Evolutionary conservation across 1,139 yeast genomes (phyloP), one percentile per base, ranked within the genome.

Genomic region (Nakaseomyces kungkrabaensis): DNA sequence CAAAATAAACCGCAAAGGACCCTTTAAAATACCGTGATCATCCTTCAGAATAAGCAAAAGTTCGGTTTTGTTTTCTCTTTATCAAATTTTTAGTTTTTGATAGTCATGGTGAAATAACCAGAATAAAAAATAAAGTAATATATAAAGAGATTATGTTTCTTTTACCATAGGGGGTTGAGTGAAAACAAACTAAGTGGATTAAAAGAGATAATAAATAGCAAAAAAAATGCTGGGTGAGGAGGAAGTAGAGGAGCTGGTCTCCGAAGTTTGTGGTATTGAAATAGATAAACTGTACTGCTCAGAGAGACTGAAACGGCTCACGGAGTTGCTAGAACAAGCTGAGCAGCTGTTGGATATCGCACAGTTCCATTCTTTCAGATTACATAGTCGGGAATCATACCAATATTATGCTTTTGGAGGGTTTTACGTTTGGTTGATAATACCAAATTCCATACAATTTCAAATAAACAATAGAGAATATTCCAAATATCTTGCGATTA

Each of bases 391-490:
- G 2, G 29, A 24, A 13, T 25, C 31, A 7, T 26, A 25, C 13
- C 24, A 25, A n/a, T 4, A 24, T 13, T 38, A 38, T n/a, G 17
- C 32, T 10, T 2, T 11, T 4, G 29, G 43, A 1, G 29, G 31
- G 26, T 66, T 66, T 51, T 68, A 68, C 48, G 51, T 70, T 2
- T 68, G 60, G 52, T 52, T 67, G 32, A 63, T 69, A n/a, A 63
- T 70, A 13, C 73, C 73, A n/a, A 62, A 57, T 33, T 68, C 72
- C 3, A 66, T 65, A 36, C 72, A 70, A 52, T 70, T 69, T 49
- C 71, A 68, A 50, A 57, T 70, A 26, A 67, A 65, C 52, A 69
- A 69, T 52, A 69, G 66, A 51, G 67, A 69, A 50, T 67, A 63
- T 50, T 64, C 65, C 31, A 57, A 68, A n/a, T 69, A 68, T 43